A percentile compares a stretch with the other conserved stretches of the same genome.
These are phyloP conservation scores for Exophiala oligosperma DNA, from an alignment of 2,329 filamentous ascomycete species.

Conservation along the genomic window DNA sequence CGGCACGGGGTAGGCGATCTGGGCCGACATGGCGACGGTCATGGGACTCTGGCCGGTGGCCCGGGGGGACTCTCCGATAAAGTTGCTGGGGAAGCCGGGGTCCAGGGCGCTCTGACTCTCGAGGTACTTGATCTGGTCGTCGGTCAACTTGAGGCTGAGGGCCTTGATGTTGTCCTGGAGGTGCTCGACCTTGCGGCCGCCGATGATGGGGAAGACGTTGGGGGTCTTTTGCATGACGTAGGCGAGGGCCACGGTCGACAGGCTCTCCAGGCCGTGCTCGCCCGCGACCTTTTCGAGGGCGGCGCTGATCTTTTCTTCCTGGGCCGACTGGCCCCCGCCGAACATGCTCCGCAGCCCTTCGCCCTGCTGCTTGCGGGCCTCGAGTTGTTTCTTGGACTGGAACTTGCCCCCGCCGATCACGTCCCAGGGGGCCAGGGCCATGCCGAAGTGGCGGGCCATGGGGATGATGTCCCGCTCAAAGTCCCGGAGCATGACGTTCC, in stretches of 20 bases:
- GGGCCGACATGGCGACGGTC: slow-evolving; percentile 3
- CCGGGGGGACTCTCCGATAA: slow-evolving; percentile 28
- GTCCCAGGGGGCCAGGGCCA: slow-evolving; percentile 60
- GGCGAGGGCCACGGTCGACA: slow-evolving; percentile 67
- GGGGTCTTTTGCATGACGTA: slow-evolving; percentile 73
- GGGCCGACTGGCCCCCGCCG: slow-evolving; percentile 33
- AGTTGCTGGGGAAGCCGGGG: slow-evolving; percentile 54
- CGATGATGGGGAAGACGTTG: slow-evolving; percentile 72
- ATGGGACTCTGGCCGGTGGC: slow-evolving; percentile 6
- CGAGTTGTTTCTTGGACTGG: slow-evolving; percentile 49
- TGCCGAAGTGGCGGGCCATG: slow-evolving; percentile 42
- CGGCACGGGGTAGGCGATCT: slow-evolving; percentile 8
- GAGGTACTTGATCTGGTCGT: slow-evolving; percentile 56
- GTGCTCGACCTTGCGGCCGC: slow-evolving; percentile 68
- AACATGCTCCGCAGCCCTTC: slow-evolving; percentile 41
- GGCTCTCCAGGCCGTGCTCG: slow-evolving; percentile 52
- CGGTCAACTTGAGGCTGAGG: slow-evolving; percentile 52
- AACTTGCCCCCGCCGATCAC: slow-evolving; percentile 56
- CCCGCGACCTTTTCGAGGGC: slow-evolving; percentile 32
- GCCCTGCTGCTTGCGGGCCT: slow-evolving; percentile 38
- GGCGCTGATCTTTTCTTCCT: slow-evolving; percentile 24
- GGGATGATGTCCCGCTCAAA: slow-evolving; percentile 46
- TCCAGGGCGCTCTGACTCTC: slow-evolving; percentile 56
- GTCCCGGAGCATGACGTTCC: slow-evolving; percentile 41
- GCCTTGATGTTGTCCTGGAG: slow-evolving; percentile 70